phyloP scores from a whole-genome alignment of 352 stramenopile genomes.

The Globisporangium alternatum region DNA sequence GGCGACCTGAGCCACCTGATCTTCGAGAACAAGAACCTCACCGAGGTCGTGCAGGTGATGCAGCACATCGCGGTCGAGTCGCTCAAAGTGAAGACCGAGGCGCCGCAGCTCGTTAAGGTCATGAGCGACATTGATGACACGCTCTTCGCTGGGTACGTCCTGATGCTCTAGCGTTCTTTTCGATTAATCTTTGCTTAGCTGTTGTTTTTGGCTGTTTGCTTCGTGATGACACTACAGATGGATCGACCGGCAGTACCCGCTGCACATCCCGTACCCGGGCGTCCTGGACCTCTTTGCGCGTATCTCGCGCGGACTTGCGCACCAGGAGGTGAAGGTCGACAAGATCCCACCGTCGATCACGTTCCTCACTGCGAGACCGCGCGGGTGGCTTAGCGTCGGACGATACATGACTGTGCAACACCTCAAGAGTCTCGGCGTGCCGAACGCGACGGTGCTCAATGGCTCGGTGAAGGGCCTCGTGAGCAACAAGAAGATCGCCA shows the following conservation, averaged over 20 bases:
- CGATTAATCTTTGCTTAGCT: neutral
- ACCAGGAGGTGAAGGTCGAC: conserved; percentile 31
- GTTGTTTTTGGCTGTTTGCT: neutral
- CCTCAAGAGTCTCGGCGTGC: conserved; percentile 67
- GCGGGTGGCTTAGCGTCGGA: conserved; percentile 77
- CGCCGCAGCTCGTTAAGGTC: conserved; percentile 73
- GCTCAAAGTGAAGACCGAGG: conserved; percentile 55
- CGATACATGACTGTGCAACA: conserved; percentile 79
- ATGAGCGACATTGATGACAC: conserved; percentile 89
- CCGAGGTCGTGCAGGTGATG: conserved; percentile 77
- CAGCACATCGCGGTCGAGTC: conserved; percentile 82
- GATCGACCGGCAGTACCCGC: conserved; percentile 68
- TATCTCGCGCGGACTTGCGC: conserved; percentile 52
- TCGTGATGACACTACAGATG: conserved; percentile 23
- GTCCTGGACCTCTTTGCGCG: conserved; percentile 67
- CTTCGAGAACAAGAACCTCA: conserved; percentile 75
- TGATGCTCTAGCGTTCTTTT: neutral
- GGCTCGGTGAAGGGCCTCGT: conserved; percentile 78
- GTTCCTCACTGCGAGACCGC: conserved; percentile 76
- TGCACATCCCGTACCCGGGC: conserved; percentile 77
- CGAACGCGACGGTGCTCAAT: conserved; percentile 76
- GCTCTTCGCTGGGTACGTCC: conserved; percentile 53
- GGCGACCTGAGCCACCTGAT: conserved; percentile 79
- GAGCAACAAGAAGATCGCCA: conserved; percentile 79
- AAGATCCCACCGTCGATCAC: conserved; percentile 56